phyloP scores from a whole-genome alignment of 2,329 filamentous ascomycete genomes.

The Pyrenophora seminiperda region DNA sequence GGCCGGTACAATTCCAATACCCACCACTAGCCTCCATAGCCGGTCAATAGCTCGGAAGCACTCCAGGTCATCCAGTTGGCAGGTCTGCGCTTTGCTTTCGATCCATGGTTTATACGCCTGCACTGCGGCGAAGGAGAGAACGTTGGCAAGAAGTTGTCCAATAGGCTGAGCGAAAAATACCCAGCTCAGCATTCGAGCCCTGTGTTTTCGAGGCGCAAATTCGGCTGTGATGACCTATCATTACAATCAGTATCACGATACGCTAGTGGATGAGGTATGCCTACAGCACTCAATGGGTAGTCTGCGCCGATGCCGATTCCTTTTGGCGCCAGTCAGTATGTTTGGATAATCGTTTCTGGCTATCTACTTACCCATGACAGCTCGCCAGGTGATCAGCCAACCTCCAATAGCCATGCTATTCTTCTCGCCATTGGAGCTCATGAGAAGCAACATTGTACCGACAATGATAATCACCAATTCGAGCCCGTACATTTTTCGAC shows the following conservation, averaged over 20 bases:
- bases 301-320: constrained; percentile 47
- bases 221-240: constrained; percentile 44
- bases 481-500: constrained; percentile 49
- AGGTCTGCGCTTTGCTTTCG: constrained; percentile 18
- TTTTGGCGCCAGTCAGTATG: constrained; percentile 6
- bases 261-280: not conserved
- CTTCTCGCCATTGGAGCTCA: constrained; percentile 44
- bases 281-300: constrained; percentile 45
- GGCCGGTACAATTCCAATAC: constrained; percentile 48
- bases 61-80: constrained; percentile 24
- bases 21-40: constrained; percentile 49
- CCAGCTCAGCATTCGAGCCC: constrained; percentile 50
- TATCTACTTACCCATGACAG: constrained; percentile 44
- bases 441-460: constrained; percentile 47
- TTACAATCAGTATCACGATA: constrained; percentile 1
- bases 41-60: constrained; percentile 45
- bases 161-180: constrained; percentile 53
- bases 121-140: constrained; percentile 38
- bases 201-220: constrained; percentile 45
- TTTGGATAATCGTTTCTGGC: not conserved
- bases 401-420: constrained; percentile 46
- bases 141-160: constrained; percentile 45
- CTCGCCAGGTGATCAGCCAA: constrained; percentile 50
- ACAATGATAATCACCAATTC: constrained; percentile 51
- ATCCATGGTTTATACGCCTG: constrained; percentile 35